phyloP scores from a whole-genome alignment of 805 yeast genomes.

The Wickerhamomyces xylosicus region DNA sequence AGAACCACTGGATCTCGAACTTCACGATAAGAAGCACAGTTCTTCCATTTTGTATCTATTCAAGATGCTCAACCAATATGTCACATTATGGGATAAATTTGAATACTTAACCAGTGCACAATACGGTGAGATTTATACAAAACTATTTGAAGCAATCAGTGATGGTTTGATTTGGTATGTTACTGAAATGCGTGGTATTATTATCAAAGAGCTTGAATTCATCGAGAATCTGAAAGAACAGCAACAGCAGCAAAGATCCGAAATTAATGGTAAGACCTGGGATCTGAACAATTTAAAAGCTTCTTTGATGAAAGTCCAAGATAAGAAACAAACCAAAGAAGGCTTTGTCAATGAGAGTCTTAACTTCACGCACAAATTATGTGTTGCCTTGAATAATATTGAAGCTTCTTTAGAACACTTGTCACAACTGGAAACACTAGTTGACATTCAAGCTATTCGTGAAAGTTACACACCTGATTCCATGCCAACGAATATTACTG shows the following conservation, averaged over 20 bases:
- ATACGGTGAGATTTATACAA: constrained; percentile 49
- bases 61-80: constrained; percentile 45
- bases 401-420: constrained; percentile 38
- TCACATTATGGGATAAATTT: constrained; percentile 46
- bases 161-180: constrained; percentile 48
- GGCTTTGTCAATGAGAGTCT: constrained; percentile 42
- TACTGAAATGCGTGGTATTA: constrained; percentile 22
- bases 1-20: constrained; percentile 35
- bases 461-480: constrained; percentile 24
- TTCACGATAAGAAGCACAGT: constrained; percentile 34
- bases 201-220: constrained; percentile 29
- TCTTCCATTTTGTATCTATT: constrained; percentile 62
- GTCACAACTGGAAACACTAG: constrained; percentile 39
- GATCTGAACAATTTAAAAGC: constrained; percentile 39
- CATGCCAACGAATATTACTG: constrained; percentile 18
- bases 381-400: constrained; percentile 69
- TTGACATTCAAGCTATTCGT: constrained; percentile 49
- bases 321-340: constrained; percentile 22
- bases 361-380: constrained; percentile 51
- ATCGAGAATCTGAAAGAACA: constrained; percentile 10
- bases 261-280: constrained; percentile 25
- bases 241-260: constrained; percentile 19
- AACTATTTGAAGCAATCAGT: constrained; percentile 51
- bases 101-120: constrained; percentile 62
- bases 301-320: constrained; percentile 29